Percentiles rank a stretch among this genome's conserved stretches.
phyloP scores from a whole-genome alignment of 192 early-diverging fungal genomes.

The Coemansia sp. region DNA sequence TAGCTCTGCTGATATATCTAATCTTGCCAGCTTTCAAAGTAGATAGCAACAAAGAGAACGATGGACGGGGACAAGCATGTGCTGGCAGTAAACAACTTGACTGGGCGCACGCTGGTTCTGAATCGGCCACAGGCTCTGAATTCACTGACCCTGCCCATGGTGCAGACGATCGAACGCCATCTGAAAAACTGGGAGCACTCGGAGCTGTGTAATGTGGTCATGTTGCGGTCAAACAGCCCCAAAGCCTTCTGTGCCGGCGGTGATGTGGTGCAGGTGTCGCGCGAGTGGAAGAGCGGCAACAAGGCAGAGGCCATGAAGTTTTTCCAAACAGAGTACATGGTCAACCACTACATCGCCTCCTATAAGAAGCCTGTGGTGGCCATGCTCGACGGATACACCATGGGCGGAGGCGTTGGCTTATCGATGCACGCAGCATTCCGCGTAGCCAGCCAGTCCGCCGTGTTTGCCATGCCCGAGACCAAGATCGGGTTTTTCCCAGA shows the following conservation, averaged over 20 bases:
- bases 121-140: constrained; percentile 82
- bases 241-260: constrained; percentile 92
- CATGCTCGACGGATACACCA: constrained; percentile 83
- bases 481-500: constrained; percentile 96
- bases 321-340: constrained; percentile 87
- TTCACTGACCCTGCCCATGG: constrained; percentile 83
- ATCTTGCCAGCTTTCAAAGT: background rate
- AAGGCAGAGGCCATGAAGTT: constrained; percentile 62
- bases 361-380: constrained; percentile 84
- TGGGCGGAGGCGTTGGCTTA: constrained; percentile 97
- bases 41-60: constrained; percentile 20
- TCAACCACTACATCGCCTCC: constrained; percentile 91
- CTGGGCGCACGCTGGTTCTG: constrained; percentile 64
- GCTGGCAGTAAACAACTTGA: constrained; percentile 35
- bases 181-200: constrained; percentile 86
- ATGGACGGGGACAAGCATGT: constrained; percentile 37
- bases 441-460: constrained; percentile 90
- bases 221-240: constrained; percentile 71
- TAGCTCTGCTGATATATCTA: background rate
- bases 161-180: constrained; percentile 73
- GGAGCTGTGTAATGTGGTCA: constrained; percentile 82
- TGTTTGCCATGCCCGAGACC: constrained; percentile 98
- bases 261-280: constrained; percentile 65
- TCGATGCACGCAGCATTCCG: constrained; percentile 95
- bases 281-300: constrained; percentile 38